Conservation (phyloP, 1,284 basidiomycete species). For the Meripilus lineatus region DNA sequence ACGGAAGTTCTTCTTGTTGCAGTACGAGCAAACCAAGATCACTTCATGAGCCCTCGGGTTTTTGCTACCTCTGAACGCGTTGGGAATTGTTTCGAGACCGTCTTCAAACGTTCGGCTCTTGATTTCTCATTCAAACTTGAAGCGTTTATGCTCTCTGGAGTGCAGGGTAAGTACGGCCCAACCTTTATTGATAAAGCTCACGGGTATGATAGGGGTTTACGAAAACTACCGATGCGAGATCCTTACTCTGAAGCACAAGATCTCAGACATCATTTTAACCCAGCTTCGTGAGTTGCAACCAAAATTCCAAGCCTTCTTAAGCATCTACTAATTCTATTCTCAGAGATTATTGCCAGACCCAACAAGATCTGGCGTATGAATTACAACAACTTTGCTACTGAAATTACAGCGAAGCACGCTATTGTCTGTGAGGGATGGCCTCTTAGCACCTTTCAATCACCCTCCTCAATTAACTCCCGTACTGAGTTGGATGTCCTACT, state of each 20-base stretch:
- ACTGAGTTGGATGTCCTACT: constrained; percentile 16
- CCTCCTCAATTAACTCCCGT: constrained; percentile 14
- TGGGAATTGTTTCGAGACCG: constrained; percentile 8
- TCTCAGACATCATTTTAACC: not conserved
- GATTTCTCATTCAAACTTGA: constrained; percentile 1
- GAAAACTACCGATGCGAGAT: not conserved
- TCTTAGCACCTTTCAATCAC: constrained; percentile 17
- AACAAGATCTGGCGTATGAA: constrained; percentile 12
- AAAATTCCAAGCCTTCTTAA: not conserved
- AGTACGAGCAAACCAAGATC: not conserved
- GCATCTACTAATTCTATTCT: not conserved
- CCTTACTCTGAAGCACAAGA: not conserved
- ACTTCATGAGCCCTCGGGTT: constrained; percentile 10
- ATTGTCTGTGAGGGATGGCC: constrained; percentile 24
- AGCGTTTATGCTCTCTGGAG: not conserved
- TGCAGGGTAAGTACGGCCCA: constrained; percentile 11
- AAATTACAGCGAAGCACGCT: constrained; percentile 18
- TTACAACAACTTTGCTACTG: constrained; percentile 19
- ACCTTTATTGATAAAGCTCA: not conserved
- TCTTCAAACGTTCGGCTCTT: not conserved
- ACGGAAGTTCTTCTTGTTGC: constrained; percentile 13
- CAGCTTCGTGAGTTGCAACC: not conserved
- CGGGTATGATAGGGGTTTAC: not conserved
- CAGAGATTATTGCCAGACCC: constrained; percentile 9
- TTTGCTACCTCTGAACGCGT: constrained; percentile 9